These are phyloP conservation scores for Dendryphion nanum DNA, from an alignment of 2,329 filamentous ascomycete genomes.

Conservation along the genomic window DNA sequence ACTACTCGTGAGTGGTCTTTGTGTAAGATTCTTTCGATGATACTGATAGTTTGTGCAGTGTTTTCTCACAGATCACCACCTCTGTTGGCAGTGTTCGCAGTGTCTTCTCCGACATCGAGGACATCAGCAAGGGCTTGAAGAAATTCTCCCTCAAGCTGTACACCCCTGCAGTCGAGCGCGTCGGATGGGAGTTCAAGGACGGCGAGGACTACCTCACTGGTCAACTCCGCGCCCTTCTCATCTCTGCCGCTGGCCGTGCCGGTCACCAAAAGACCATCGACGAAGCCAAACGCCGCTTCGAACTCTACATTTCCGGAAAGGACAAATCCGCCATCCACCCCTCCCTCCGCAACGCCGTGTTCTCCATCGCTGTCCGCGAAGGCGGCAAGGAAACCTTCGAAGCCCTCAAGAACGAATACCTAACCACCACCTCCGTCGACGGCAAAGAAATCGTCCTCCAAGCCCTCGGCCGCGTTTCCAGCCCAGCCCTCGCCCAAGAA, in stretches of 20 bases:
- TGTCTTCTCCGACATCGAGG: constrained; percentile 77
- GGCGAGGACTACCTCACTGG: constrained; percentile 79
- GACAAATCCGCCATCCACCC: constrained; percentile 73
- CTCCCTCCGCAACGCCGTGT: constrained; percentile 77
- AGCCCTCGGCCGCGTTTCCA: constrained; percentile 72
- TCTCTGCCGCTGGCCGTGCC: constrained; percentile 70
- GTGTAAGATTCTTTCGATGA: constrained; percentile 1
- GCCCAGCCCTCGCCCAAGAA: constrained; percentile 65
- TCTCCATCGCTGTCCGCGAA: constrained; percentile 73
- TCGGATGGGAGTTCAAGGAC: constrained; percentile 82
- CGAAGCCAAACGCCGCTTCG: constrained; percentile 77
- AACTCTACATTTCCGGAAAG: constrained; percentile 67
- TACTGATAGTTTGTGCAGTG: constrained; percentile 41
- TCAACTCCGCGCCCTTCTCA: constrained; percentile 78
- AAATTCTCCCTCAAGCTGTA: constrained; percentile 78
- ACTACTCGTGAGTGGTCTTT: constrained; percentile 65
- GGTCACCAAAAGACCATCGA: constrained; percentile 71
- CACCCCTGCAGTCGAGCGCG: constrained; percentile 68
- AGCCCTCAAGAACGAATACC: constrained; percentile 81
- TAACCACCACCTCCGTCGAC: constrained; percentile 78
- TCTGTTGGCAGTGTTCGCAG: constrained; percentile 75
- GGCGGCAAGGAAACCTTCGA: constrained; percentile 68
- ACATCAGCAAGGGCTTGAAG: constrained; percentile 70
- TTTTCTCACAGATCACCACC: constrained; percentile 82
- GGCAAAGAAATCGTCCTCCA: constrained; percentile 83